Base-by-base conservation (phyloP, 805 yeast species). In the Barnettozyma pratensis region DNA sequence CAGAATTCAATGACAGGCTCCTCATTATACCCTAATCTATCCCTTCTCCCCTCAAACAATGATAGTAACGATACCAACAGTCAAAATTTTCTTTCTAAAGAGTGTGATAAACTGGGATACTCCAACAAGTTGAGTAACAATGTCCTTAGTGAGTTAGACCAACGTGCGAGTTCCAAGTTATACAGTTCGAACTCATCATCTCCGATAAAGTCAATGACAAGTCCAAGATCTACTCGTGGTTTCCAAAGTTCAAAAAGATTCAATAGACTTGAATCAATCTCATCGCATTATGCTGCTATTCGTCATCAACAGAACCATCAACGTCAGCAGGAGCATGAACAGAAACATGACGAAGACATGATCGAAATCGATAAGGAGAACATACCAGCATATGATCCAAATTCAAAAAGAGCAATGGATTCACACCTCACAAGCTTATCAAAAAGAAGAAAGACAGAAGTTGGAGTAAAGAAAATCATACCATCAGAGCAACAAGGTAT, bases 71-170 rank as follows among this genome's bases (percentile, higher is more conserved):
- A n/a, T 31, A 47, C 12, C 42, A 45, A n/a, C 37, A 50, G 25
- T 54, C 7, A 12, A 10, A 31, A 32, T 19, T 36, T 29, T 19
- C 47, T 45, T 12, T 36, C 48, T 19, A 35, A 26, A 7, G 46
- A 55, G 34, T 53, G 60, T 37, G 42, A 50, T 6, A 47, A 49
- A 14, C 41, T 65, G 41, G 70, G 70, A 4, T 67, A 61, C 37
- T 65, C 70, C 27, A 63, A 61, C 48, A 59, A 59, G 43, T 50
- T 68, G 39, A 68, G 71, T 19, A 58, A 54, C 26, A 65, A 64
- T 19, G 71, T 68, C 2, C 51, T 68, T 5, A 48, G 58, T 37
- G 72, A 68, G 51, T 48, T 68, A 39, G 70, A 68, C 45, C 54
- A 58, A 42, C 55, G 72, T 46, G 69, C 71, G 39, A 61, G 55